Conservation (phyloP, 108 stramenopile genomes). For the Nannochloropsis gaditana region DNA sequence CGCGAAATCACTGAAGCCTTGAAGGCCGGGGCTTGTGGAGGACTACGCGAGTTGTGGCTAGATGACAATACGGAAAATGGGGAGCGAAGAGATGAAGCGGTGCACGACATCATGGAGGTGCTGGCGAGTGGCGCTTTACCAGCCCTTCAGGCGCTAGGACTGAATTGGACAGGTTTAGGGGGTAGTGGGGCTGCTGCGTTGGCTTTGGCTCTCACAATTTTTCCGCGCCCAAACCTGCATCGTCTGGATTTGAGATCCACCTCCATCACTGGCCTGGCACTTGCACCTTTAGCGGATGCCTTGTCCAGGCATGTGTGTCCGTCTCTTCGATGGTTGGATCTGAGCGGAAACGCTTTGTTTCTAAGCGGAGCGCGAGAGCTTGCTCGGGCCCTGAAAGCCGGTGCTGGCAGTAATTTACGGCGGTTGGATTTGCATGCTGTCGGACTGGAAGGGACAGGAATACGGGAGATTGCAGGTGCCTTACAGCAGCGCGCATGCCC, state of each 20-base stretch:
- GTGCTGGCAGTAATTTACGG: background rate
- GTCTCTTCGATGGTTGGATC: background rate
- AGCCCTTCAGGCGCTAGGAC: background rate
- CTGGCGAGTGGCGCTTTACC: background rate
- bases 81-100: background rate
- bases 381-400: background rate
- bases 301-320: background rate
- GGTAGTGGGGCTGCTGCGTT: background rate
- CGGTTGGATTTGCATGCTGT: conserved; percentile 17
- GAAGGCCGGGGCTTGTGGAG: background rate
- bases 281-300: background rate
- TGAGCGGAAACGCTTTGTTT: conserved; percentile 12
- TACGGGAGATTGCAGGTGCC: background rate
- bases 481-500: background rate
- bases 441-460: background rate
- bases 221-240: background rate
- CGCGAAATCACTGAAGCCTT: background rate
- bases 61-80: background rate
- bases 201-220: background rate
- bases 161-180: conserved; percentile 9
- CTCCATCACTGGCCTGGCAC: background rate
- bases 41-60: background rate
- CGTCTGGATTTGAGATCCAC: background rate
- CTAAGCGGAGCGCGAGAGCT: background rate
- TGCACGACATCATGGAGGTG: background rate